These are phyloP conservation scores for Cladosporium sphaerospermum DNA, from an alignment of 2,329 filamentous ascomycete species.

Conservation along the genomic window DNA sequence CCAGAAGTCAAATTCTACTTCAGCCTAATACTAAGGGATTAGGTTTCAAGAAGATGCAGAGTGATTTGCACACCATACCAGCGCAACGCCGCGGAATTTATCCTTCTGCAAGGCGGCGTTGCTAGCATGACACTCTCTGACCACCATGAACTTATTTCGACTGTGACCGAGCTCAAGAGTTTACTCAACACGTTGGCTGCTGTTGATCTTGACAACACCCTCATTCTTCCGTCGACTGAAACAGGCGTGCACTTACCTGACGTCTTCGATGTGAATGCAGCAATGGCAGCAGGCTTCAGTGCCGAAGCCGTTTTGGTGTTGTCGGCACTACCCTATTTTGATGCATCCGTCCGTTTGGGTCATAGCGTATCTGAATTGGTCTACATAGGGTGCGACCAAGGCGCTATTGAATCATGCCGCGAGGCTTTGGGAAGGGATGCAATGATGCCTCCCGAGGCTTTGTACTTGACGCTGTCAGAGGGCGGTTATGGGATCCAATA, in stretches of 20 bases:
- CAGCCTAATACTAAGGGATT: no score
- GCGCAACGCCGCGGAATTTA: no score
- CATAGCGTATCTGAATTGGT: neutral
- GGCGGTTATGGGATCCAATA: neutral
- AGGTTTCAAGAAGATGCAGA: no score
- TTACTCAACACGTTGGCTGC: no score
- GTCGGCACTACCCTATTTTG: neutral
- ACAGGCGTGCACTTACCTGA: neutral
- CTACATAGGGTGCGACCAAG: neutral
- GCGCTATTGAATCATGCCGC: neutral
- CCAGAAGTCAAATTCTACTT: no score
- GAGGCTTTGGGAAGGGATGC: neutral
- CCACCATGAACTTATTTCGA: no score
- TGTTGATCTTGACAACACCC: no score
- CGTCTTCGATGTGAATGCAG: neutral
- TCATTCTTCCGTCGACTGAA: neutral
- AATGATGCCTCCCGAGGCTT: neutral
- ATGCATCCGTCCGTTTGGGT: neutral
- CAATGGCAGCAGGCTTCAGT: neutral
- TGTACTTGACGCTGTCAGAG: neutral
- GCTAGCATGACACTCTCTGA: no score
- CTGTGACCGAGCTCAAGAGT: no score
- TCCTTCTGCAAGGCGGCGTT: no score
- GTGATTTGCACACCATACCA: no score
- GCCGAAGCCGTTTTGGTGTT: neutral